Base-by-base conservation (phyloP, 306 rosid species). In the Glycine soja region DNA sequence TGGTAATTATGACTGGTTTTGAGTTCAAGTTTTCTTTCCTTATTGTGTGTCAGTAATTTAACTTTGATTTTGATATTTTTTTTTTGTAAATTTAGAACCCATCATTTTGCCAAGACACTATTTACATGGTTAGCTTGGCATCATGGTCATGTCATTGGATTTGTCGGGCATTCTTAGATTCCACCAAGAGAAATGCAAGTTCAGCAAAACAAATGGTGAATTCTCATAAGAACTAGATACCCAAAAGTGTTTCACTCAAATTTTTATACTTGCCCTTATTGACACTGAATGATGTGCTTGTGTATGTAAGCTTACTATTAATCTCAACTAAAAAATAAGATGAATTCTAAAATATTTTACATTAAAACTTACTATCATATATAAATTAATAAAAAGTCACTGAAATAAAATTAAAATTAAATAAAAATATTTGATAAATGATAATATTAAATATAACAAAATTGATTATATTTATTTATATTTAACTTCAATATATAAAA, bases 61-160 rank as follows among this genome's bases (percentile, higher is more conserved):
- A 74, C 66, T 40, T 42, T 48, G 34, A 10, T 70, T 53, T 58
- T 67, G 51, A 7, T 58, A 57, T 13, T 46, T 68, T 38, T 62
- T 78, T 4, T 45, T 32, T 79, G 51, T 53, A 10, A 57, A 19
- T 69, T 54, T 73, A 95, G 98, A 95, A 84, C 68, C 92, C 94
- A 45, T 73, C 88, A 30, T 81, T 89, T 80, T 92, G 99, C 86
- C 99, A 87, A 91, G 97, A 93, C 81, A 89, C 97, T 64, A 58
- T 91, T 52, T 88, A 89, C 83, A 91, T 91, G 93, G 56, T 88
- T 48, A 92, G 86, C 64, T 88, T 95, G 87, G 91, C 91, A 14
- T 89, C 95, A 75, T 89, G 97, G 56, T 89, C 89, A 70, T 90
- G 89, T 86, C 94, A 83, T 86, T 72, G 64, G 43, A 78, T 62